These are phyloP conservation scores for Lophiostoma macrostomum DNA, from an alignment of 495 filamentous ascomycete genomes.

Conservation along the genomic window DNA sequence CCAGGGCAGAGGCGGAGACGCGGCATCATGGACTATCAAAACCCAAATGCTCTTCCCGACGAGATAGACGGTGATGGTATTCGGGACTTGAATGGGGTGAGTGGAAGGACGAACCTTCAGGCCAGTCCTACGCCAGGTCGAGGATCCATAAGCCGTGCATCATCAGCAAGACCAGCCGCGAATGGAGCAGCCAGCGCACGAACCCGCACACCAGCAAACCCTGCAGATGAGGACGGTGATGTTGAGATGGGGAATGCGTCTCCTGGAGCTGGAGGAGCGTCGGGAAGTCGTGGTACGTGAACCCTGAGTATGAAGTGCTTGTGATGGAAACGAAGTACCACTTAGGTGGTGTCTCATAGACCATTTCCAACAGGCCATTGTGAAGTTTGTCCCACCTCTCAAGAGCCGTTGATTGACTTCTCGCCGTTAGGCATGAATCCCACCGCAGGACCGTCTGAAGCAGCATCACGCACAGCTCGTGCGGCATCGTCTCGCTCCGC, in stretches of 20 bases:
- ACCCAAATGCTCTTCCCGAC: conserved; percentile 58
- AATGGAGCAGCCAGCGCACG: conserved; percentile 4
- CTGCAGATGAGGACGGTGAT: conserved; percentile 32
- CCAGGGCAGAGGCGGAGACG: conserved; percentile 55
- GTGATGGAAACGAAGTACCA: no score
- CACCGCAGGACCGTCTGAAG: conserved; percentile 4
- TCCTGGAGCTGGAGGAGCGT: no score
- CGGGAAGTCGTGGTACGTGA: no score
- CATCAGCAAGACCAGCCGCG: conserved; percentile 20
- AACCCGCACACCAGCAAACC: conserved; percentile 11
- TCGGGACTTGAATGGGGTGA: conserved; percentile 26
- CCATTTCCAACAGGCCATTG: no score
- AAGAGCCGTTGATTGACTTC: no score
- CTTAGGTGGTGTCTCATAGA: no score
- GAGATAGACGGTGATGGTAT: conserved; percentile 38
- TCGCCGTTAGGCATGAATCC: neutral
- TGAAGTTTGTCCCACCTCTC: no score
- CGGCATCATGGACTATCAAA: conserved; percentile 70
- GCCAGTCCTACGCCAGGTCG: conserved; percentile 12
- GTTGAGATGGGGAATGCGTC: conserved; percentile 32
- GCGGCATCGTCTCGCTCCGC: neutral
- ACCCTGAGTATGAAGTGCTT: no score
- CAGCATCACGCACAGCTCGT: neutral
- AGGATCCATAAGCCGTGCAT: conserved; percentile 23
- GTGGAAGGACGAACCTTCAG: conserved; percentile 1